These are phyloP conservation scores for Ogataea nitratoaversa DNA, from an alignment of 805 yeast genomes.

Conservation along the genomic window DNA sequence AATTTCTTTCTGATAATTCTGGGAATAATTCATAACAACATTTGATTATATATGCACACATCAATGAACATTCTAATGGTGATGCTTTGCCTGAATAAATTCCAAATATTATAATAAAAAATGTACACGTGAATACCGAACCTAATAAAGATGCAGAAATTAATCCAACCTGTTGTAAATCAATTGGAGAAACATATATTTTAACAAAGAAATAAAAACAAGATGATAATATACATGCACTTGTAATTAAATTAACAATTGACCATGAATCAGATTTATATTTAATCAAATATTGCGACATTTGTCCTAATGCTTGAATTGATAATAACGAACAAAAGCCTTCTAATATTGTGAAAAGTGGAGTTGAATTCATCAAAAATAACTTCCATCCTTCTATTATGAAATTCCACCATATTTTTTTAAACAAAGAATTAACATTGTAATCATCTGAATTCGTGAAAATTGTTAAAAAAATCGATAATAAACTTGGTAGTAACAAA, in stretches of 20 bases:
- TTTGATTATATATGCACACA: constrained; percentile 88
- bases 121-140: constrained; percentile 71
- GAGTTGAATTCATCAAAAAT: constrained; percentile 74
- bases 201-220: constrained; percentile 77
- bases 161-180: constrained; percentile 55
- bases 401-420: constrained; percentile 31
- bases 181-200: constrained; percentile 75
- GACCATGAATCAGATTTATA: constrained; percentile 74
- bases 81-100: constrained; percentile 80
- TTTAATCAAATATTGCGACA: constrained; percentile 62
- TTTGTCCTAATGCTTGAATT: constrained; percentile 90
- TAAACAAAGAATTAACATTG: constrained; percentile 14
- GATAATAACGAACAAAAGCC: constrained; percentile 89
- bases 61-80: constrained; percentile 82
- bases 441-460: constrained; percentile 36
- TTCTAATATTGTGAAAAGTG: constrained; percentile 82
- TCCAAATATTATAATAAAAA: constrained; percentile 75
- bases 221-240: constrained; percentile 72
- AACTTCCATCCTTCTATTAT: constrained; percentile 66
- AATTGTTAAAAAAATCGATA: constrained; percentile 62
- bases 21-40: constrained; percentile 93
- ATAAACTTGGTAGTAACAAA: constrained; percentile 71
- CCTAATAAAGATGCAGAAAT: constrained; percentile 82
- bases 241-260: constrained; percentile 62
- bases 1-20: constrained; percentile 56